Evolutionary conservation across 1,284 basidiomycete species (phyloP), one percentile per base, ranked within the genome.

Genomic region (Pyrrhoderma lamaoense): DNA sequence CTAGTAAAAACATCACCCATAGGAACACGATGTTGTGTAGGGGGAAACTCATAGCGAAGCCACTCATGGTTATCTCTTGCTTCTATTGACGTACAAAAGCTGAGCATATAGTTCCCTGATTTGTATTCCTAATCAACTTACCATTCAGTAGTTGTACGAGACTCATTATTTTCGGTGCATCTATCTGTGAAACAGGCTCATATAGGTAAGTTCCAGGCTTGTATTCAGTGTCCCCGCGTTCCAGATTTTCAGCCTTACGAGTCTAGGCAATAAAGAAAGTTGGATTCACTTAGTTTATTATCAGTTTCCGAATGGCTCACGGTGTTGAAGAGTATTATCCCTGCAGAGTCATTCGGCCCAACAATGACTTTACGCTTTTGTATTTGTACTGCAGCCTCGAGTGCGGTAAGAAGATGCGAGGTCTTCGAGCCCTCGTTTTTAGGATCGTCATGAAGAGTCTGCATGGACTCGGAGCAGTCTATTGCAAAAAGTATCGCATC

Each of bases 401-500:
- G 74, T 0, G 91, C 89, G 7, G 71, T 69, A 51, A 77, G 76
- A 3, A 89, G 63, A 59, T 86, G 80, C 53, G 76, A 84, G 0
- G 81, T 84, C 62, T 83, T 69, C 31, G 70, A 65, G 39, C 79
- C 75, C 63, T 85, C 58, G 51, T 80, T 78, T 43, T 70, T 67
- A 1, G 78, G 75, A 54, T 83, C 79, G 25, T 87, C 80, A 34
- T 73, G 71, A 11, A 85, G 76, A 25, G 71, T 76, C 37, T 89
- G 84, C 93, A 98, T 98, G 11, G 90, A 87, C 38, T 78, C 70
- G 0, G 93, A 94, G 52, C 89, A 91, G 66, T 99, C 94, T 54
- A 98, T 92, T 62, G 88, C 90, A 69, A 97, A 96, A 14, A 97
- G 70, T 46, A 94, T 83, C 38, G 92, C 87, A 62, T 94, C 91